Base-by-base conservation (phyloP, 179 eudicot genomes). In the Monotropa hypopitys region DNA sequence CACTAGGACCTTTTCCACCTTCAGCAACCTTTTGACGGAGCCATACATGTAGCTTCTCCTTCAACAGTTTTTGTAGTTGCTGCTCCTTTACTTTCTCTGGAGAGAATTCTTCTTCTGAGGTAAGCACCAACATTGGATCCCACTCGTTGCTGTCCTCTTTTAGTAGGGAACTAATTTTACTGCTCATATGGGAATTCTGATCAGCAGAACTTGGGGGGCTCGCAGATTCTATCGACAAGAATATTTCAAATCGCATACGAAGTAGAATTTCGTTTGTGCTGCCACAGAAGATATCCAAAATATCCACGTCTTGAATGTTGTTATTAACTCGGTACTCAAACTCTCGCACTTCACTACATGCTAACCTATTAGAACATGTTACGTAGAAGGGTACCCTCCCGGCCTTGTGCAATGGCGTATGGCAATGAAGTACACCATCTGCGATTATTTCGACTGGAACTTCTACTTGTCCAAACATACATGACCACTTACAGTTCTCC, bases 391-490 rank as follows among this genome's bases (percentile, higher is more conserved):
- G 92, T 73, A 93, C 88, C 79, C 91, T 85, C 61, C 93, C 93
- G 79, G 84, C 82, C 84, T 80, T 72, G 72, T 87, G 91, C 32
- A 61, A 73, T 51, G 95, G 98, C 71, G 96, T 80, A 84, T 74
- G 80, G 87, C 98, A 93, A 67, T 93, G 72, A 63, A 93, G 89
- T 57, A 89, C 88, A 59, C 97, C 97, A 79, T 89, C 89, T 74
- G 83, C 87, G 21, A 90, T 78, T 75, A 92, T 83, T 77, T 90
- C 92, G 30, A 91, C 97, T 30, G 93, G 95, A 77, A 93, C 95
- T 83, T 93, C 97, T 70, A 89, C 78, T 84, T 93, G 93, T 71
- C 98, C 98, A 88, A 92, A 93, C 98, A 92, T 93, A 77, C 97
- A 91, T 56, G 98, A 90, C 90, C 91, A 93, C 63, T 85, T 81